Percentiles rank a stretch among this genome's conserved stretches.
These are phyloP conservation scores for Mortierella sp. DNA, from an alignment of 371 early-diverging fungal species.

Conservation along the genomic window DNA sequence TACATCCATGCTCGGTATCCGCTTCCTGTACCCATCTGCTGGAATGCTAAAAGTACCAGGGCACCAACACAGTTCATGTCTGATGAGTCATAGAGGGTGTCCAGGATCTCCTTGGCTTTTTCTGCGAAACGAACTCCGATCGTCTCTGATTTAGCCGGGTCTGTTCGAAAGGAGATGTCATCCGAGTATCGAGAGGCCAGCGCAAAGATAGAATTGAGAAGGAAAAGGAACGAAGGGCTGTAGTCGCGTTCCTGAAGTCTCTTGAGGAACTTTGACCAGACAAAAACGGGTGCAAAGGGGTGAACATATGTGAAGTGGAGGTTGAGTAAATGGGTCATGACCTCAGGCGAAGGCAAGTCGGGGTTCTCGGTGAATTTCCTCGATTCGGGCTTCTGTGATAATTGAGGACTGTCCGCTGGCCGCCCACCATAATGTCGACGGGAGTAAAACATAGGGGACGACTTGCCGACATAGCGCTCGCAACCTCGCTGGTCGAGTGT, in stretches of 20 bases:
- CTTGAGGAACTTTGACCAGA: constrained; percentile 66
- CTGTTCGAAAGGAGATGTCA: constrained; percentile 49
- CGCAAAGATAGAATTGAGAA: constrained; percentile 67
- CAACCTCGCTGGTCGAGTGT: constrained; percentile 38
- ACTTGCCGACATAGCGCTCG: constrained; percentile 56
- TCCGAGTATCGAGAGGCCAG: constrained; percentile 64
- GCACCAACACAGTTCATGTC: constrained; percentile 54
- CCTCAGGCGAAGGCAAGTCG: constrained; percentile 50
- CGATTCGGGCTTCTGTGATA: constrained; percentile 17
- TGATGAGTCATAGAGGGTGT: constrained; percentile 56
- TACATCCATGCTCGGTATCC: constrained; percentile 68
- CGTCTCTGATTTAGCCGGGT: constrained; percentile 55
- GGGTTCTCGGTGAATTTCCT: constrained; percentile 38
- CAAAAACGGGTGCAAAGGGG: constrained; percentile 69
- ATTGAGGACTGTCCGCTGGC: background rate
- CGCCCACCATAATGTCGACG: constrained; percentile 20
- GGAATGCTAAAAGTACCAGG: constrained; percentile 46
- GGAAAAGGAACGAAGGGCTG: constrained; percentile 61
- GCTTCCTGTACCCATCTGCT: constrained; percentile 55
- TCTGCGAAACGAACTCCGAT: constrained; percentile 48
- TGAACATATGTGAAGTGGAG: constrained; percentile 71
- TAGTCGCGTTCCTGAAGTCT: constrained; percentile 58
- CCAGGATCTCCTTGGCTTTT: constrained; percentile 49
- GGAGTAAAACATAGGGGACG: constrained; percentile 50
- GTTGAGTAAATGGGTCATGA: constrained; percentile 53